These are phyloP conservation scores for Sporodiniella umbellata DNA, from an alignment of 371 early-diverging fungal genomes.

Conservation along the genomic window DNA sequence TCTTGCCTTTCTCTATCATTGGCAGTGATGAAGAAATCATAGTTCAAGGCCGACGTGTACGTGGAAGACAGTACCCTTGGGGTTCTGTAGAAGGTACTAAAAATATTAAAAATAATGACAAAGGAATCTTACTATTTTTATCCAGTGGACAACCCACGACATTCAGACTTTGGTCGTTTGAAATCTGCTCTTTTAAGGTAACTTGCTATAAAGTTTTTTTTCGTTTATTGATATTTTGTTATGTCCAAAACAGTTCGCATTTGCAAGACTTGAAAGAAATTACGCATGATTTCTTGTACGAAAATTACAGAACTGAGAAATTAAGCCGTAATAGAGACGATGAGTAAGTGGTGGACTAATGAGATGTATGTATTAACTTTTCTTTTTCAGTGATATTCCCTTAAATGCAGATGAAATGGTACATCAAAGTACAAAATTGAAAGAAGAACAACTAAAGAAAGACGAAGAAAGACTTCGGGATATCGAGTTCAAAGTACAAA, in stretches of 20 bases:
- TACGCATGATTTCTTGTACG: conserved; percentile 84
- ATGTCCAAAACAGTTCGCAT: conserved; percentile 64
- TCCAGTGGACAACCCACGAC: conserved; percentile 77
- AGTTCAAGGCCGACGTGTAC: conserved; percentile 70
- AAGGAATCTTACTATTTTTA: no score
- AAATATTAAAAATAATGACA: not conserved
- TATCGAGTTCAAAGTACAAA: conserved; percentile 56
- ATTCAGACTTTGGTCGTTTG: conserved; percentile 97
- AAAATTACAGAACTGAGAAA: conserved; percentile 91
- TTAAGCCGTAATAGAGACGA: conserved; percentile 68
- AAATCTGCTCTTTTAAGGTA: conserved; percentile 85
- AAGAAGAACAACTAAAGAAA: conserved; percentile 60
- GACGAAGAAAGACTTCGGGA: conserved; percentile 67
- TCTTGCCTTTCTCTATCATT: conserved; percentile 97
- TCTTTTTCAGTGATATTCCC: conserved; percentile 27
- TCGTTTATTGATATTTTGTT: not conserved
- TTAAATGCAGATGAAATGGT: conserved; percentile 55
- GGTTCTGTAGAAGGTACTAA: conserved; percentile 83
- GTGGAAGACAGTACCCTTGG: conserved; percentile 99
- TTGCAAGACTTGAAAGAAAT: conserved; percentile 91
- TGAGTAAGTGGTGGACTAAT: conserved; percentile 20
- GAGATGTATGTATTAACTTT: not conserved
- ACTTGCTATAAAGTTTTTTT: not conserved
- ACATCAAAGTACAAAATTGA: conserved; percentile 46
- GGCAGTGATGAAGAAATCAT: conserved; percentile 94